These are phyloP conservation scores for Rhododendron ovatum DNA, from an alignment of 148 eudicot genomes.

Conservation along the genomic window DNA sequence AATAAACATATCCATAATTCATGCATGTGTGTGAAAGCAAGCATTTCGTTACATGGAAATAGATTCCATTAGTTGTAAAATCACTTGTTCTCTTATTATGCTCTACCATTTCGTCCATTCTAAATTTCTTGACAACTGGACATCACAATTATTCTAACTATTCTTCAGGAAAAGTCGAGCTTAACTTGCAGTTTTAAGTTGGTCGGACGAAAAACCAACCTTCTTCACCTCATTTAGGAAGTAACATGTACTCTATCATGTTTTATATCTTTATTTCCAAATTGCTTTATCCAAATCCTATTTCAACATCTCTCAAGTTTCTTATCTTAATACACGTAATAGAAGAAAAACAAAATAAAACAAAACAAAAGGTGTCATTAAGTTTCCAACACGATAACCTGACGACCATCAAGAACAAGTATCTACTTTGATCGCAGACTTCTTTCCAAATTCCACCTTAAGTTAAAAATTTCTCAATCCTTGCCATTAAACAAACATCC, in stretches of 20 bases:
- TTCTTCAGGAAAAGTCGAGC: not conserved
- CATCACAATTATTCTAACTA: not conserved
- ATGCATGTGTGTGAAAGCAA: not conserved
- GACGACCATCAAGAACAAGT: too few relatives aligned
- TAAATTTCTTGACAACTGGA: not conserved
- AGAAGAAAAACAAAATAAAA: not conserved
- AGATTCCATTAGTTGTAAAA: not conserved
- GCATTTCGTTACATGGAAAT: not conserved
- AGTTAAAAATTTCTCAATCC: too few relatives aligned
- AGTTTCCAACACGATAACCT: too few relatives aligned
- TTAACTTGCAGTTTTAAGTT: not conserved
- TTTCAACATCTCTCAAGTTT: not conserved
- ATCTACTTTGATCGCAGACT: too few relatives aligned
- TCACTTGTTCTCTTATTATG: not conserved
- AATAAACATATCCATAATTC: not conserved
- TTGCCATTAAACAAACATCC: too few relatives aligned
- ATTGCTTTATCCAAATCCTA: not conserved
- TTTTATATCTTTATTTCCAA: not conserved
- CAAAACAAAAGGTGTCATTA: not conserved
- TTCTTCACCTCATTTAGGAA: not conserved
- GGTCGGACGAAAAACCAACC: not conserved
- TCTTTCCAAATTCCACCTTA: too few relatives aligned
- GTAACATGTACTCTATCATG: not conserved
- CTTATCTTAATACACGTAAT: not conserved
- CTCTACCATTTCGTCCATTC: not conserved